These are phyloP conservation scores for Fistulina hepatica DNA, from an alignment of 1,284 basidiomycete genomes.

Conservation along the genomic window DNA sequence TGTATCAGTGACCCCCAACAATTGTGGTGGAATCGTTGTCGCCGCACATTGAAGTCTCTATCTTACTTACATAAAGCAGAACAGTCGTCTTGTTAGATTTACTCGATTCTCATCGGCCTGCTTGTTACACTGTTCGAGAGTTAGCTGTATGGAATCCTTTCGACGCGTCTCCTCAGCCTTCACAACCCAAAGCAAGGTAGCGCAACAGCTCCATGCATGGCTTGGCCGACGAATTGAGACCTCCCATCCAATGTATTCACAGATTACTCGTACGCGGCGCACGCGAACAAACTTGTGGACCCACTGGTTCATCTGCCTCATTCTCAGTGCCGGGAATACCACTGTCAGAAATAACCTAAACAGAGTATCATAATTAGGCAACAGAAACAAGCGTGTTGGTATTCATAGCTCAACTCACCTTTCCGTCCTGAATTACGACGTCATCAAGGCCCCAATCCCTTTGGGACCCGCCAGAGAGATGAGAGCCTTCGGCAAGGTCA, in stretches of 20 bases:
- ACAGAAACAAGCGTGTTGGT: not conserved
- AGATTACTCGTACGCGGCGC: conserved; percentile 28
- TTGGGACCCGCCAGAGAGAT: conserved; percentile 37
- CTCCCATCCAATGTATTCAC: conserved; percentile 22
- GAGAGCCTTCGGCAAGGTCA: conserved; percentile 32
- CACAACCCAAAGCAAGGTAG: too few species aligned
- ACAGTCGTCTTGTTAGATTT: too few species aligned
- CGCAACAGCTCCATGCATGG: too few species aligned
- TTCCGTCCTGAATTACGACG: conserved; percentile 19
- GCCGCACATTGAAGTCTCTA: too few species aligned
- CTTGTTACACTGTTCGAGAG: too few species aligned
- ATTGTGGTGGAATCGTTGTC: too few species aligned
- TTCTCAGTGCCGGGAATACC: conserved; percentile 52
- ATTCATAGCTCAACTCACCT: conserved; percentile 19
- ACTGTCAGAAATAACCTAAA: conserved; percentile 49
- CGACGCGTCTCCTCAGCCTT: too few species aligned
- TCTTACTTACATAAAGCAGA: too few species aligned
- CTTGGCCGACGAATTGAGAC: too few species aligned
- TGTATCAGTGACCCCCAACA: too few species aligned
- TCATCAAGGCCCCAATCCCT: conserved; percentile 65
- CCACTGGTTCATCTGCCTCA: conserved; percentile 44
- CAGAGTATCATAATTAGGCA: conserved; percentile 3
- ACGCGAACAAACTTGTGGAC: conserved; percentile 33
- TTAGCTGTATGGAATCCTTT: too few species aligned
- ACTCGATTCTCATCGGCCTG: too few species aligned